phyloP scores from a whole-genome alignment of 305 asterid species.

The Fraxinus baroniana region DNA sequence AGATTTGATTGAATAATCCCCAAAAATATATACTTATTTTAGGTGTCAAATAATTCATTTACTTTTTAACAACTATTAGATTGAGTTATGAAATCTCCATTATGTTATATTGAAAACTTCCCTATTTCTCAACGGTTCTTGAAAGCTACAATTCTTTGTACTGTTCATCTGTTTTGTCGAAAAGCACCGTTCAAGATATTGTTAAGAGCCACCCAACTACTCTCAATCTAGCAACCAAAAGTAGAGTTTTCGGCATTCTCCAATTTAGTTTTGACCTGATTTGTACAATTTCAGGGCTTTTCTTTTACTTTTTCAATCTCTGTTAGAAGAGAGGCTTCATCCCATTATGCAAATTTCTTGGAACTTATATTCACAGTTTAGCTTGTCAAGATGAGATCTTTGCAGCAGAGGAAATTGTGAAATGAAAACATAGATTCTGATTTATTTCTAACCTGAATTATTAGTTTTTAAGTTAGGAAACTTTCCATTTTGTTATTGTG shows the following conservation, averaged over 20 bases:
- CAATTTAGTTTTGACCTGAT: not conserved
- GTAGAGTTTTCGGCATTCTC: not conserved
- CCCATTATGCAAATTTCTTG: not conserved
- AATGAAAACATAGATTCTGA: not conserved
- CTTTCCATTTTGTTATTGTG: not conserved
- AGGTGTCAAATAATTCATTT: not conserved
- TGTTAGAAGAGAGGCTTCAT: not conserved
- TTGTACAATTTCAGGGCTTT: not conserved
- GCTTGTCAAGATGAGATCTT: not conserved
- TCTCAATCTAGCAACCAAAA: not conserved
- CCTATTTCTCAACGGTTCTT: not conserved
- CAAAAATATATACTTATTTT: not conserved
- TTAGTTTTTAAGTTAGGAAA: not conserved
- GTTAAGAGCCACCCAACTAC: not conserved
- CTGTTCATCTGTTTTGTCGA: not conserved
- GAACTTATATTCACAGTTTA: slow-evolving; percentile 6
- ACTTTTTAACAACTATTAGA: not conserved
- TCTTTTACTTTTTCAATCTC: not conserved
- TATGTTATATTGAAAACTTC: not conserved
- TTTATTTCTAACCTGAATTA: not conserved
- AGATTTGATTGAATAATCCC: not conserved
- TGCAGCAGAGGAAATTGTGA: not conserved
- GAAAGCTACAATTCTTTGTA: not conserved
- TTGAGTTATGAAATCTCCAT: not conserved
- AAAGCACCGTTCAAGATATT: not conserved